These are phyloP conservation scores for Pseudogymnoascus sp. DNA, from an alignment of 2,329 filamentous ascomycete species.

Conservation along the genomic window DNA sequence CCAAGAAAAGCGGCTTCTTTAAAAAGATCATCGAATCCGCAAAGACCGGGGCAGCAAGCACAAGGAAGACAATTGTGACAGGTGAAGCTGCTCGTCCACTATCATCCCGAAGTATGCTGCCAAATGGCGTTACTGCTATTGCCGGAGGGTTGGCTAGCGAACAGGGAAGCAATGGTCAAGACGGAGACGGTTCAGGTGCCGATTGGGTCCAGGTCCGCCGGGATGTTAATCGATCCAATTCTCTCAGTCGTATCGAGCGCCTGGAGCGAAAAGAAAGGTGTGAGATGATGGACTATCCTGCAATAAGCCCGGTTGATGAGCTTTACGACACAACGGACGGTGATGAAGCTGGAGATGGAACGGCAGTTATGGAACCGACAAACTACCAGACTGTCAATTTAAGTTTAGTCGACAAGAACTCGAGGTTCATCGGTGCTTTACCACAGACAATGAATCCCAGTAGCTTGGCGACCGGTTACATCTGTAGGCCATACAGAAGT, in stretches of 20 bases:
- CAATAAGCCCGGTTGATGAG: slow-evolving; percentile 83
- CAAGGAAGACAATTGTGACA: slow-evolving; percentile 59
- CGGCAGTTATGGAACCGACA: slow-evolving; percentile 71
- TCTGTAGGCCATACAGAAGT: slow-evolving; percentile 89
- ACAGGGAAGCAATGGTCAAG: slow-evolving; percentile 44
- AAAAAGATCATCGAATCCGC: slow-evolving; percentile 92
- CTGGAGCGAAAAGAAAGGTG: slow-evolving; percentile 80
- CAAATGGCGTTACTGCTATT: slow-evolving; percentile 40
- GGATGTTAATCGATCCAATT: slow-evolving; percentile 93
- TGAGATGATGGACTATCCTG: slow-evolving; percentile 87
- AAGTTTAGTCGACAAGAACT: slow-evolving; percentile 87
- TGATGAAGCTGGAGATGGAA: slow-evolving; percentile 79
- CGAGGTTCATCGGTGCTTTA: slow-evolving; percentile 77
- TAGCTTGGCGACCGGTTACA: slow-evolving; percentile 79
- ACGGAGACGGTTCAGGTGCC: slow-evolving; percentile 41
- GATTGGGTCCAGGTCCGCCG: slow-evolving; percentile 98
- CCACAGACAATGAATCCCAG: slow-evolving; percentile 76
- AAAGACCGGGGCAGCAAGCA: slow-evolving; percentile 87
- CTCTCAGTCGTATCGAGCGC: slow-evolving; percentile 80
- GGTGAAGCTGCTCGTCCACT: slow-evolving; percentile 39
- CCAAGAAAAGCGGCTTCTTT: slow-evolving; percentile 83
- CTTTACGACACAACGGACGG: slow-evolving; percentile 79
- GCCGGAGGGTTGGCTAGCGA: slow-evolving; percentile 39
- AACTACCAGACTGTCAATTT: slow-evolving; percentile 78
- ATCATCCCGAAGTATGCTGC: slow-evolving; percentile 22